Conservation (phyloP, 2,329 filamentous ascomycete genomes). For the Verticillium zaregamsianum region DNA sequence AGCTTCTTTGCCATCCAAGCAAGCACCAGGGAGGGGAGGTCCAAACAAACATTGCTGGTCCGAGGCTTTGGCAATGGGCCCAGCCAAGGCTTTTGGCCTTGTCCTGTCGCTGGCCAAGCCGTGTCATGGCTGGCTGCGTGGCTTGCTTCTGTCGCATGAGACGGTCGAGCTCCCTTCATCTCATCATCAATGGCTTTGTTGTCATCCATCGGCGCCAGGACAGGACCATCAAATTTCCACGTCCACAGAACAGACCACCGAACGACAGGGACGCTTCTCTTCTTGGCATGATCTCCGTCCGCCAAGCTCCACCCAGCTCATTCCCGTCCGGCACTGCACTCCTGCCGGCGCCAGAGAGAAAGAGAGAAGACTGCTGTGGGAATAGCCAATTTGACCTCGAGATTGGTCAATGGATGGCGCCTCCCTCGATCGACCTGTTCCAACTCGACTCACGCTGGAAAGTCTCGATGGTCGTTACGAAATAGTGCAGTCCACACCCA, state of each 20-base stretch:
- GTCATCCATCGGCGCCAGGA: not conserved
- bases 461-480: not conserved
- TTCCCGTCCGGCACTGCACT: not conserved
- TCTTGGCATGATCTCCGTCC: not conserved
- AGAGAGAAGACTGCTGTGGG: not conserved
- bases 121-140: not conserved
- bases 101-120: not conserved
- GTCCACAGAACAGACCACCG: not conserved
- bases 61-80: not conserved
- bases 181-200: not conserved
- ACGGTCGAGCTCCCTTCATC: not conserved
- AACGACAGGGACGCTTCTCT: not conserved
- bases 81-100: no score
- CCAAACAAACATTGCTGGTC: not conserved
- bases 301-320: not conserved
- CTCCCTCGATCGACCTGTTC: no score
- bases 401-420: not conserved
- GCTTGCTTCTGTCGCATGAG: not conserved
- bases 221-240: not conserved
- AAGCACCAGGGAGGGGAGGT: not conserved
- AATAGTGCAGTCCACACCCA: not conserved
- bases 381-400: not conserved
- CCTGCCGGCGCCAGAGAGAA: not conserved
- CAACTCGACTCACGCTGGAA: not conserved
- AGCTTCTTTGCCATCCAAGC: not conserved